These are phyloP conservation scores for Escallonia rubra DNA, from an alignment of 129 eudicot genomes.

Conservation along the genomic window DNA sequence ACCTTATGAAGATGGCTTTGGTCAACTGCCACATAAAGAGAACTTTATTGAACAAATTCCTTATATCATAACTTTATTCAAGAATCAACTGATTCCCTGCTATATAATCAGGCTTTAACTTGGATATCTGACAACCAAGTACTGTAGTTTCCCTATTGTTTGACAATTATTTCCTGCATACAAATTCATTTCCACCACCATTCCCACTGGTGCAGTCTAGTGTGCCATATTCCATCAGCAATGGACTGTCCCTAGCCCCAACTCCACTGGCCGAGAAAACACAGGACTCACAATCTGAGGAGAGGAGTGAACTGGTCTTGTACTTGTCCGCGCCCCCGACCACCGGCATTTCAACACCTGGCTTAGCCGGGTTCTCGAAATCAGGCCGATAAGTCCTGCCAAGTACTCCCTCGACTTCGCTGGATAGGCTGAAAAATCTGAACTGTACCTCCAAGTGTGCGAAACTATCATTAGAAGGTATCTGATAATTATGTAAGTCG, in stretches of 20 bases:
- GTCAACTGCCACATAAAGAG: too few relatives aligned
- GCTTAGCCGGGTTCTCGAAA: slow-evolving; percentile 55
- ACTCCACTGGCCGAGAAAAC: slow-evolving; percentile 18
- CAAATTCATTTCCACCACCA: slow-evolving; percentile 32
- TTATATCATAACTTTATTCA: not conserved
- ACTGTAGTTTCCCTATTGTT: too few relatives aligned
- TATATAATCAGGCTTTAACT: too few relatives aligned
- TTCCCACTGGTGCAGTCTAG: slow-evolving; percentile 41
- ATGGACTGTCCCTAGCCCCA: slow-evolving; percentile 9
- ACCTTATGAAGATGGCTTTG: too few relatives aligned
- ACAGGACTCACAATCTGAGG: slow-evolving; percentile 42
- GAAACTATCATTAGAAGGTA: slow-evolving; percentile 41
- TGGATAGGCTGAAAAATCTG: slow-evolving; percentile 43
- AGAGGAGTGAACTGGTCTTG: slow-evolving; percentile 39
- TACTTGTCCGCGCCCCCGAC: slow-evolving; percentile 57
- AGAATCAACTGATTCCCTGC: not conserved
- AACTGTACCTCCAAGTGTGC: slow-evolving; percentile 57
- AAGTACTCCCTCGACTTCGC: slow-evolving; percentile 52
- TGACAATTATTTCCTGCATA: slow-evolving; percentile 46
- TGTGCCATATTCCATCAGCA: slow-evolving; percentile 28
- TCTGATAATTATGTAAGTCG: slow-evolving; percentile 43
- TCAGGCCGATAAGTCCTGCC: slow-evolving; percentile 51
- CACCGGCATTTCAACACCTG: slow-evolving; percentile 54
- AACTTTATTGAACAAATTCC: too few relatives aligned
- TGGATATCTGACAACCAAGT: too few relatives aligned